Evolutionary conservation across 108 stramenopile species (phyloP).

Genomic region (Poteriospumella lacustris): DNA sequence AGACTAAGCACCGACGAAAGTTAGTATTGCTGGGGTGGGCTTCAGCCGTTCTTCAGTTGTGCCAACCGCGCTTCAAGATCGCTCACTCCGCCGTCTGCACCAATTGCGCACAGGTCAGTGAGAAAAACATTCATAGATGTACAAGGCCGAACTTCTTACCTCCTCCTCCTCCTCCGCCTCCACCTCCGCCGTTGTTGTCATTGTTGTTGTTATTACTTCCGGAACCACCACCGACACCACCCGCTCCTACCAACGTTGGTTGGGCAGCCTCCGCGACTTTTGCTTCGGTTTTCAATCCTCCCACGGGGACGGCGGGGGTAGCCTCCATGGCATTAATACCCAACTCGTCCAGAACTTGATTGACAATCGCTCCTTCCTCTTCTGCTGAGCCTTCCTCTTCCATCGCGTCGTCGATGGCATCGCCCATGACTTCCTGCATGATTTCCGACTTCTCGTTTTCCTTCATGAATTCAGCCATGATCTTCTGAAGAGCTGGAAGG

Average conservation of each 20-base stretch:
- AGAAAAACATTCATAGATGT: no score
- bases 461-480: slow-evolving; percentile 90
- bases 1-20: no score
- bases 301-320: slow-evolving; percentile 45
- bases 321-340: slow-evolving; percentile 39
- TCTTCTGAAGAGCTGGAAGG: slow-evolving; percentile 81
- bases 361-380: slow-evolving; percentile 63
- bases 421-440: slow-evolving; percentile 93
- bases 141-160: no score
- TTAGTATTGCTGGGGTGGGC: no score
- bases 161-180: slow-evolving; percentile 27
- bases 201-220: background rate
- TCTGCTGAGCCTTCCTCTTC: slow-evolving; percentile 80
- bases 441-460: slow-evolving; percentile 90
- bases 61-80: slow-evolving; percentile 56
- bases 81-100: slow-evolving; percentile 46
- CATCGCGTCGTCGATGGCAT: slow-evolving; percentile 85
- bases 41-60: no score
- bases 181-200: no score
- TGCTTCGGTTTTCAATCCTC: background rate
- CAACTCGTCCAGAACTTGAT: slow-evolving; percentile 52
- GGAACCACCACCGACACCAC: background rate
- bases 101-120: no score
- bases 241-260: background rate
- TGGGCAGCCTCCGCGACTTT: slow-evolving; percentile 31